These are phyloP conservation scores for Diplosphaera chodatii DNA, from an alignment of 139 green algal genomes.

Conservation along the genomic window DNA sequence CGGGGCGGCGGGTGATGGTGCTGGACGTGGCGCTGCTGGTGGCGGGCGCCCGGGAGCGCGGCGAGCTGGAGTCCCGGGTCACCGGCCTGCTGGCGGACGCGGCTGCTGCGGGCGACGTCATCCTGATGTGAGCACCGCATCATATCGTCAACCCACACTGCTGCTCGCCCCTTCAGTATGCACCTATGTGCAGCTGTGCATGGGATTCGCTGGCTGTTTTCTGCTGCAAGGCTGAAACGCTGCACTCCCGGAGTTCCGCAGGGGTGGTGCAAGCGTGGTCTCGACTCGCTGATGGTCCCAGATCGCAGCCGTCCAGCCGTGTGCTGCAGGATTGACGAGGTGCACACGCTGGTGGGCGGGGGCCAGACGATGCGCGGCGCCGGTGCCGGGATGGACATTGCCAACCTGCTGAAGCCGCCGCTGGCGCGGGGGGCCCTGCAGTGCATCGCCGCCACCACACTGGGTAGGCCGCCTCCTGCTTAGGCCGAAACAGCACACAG, in stretches of 20 bases:
- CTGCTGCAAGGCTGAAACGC: too few species aligned
- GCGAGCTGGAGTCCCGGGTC: slow-evolving; percentile 92
- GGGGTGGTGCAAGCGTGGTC: too few species aligned
- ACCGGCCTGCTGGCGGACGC: slow-evolving; percentile 82
- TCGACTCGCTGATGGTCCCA: too few species aligned
- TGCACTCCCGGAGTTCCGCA: too few species aligned
- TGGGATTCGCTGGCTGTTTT: too few species aligned
- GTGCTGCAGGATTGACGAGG: slow-evolving; percentile 63
- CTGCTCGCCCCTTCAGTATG: too few species aligned
- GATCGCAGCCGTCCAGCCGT: too few species aligned
- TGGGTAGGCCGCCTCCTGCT: slow-evolving; percentile 26
- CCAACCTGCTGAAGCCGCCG: slow-evolving; percentile 93
- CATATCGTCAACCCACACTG: too few species aligned
- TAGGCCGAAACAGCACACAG: slow-evolving; percentile 22
- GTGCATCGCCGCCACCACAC: slow-evolving; percentile 83
- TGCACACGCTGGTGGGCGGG: slow-evolving; percentile 95
- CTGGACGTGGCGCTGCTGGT: slow-evolving; percentile 92
- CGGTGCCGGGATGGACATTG: slow-evolving; percentile 86
- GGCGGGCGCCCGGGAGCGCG: slow-evolving; percentile 88
- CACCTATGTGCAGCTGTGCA: too few species aligned
- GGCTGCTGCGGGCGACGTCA: slow-evolving; percentile 68
- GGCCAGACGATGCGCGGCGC: slow-evolving; percentile 35
- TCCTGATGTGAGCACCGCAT: slow-evolving; percentile 80
- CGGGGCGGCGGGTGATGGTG: slow-evolving; percentile 81
- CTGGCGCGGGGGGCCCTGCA: slow-evolving; percentile 68